phyloP scores from a whole-genome alignment of 2,329 filamentous ascomycete species.

The Aspergillus neoniger region DNA sequence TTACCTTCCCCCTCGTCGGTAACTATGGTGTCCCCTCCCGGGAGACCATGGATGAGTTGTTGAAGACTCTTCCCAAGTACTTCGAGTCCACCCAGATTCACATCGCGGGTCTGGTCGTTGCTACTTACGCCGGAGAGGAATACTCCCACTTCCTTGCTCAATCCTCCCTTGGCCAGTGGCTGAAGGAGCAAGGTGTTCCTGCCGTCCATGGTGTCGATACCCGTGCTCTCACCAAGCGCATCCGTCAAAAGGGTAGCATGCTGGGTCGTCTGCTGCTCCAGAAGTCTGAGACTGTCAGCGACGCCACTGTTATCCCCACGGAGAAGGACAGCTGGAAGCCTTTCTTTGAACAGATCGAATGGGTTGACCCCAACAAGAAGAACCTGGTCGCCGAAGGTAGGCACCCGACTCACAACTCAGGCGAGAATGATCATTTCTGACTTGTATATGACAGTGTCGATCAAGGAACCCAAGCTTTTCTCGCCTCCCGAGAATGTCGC shows the following conservation, averaged over 20 bases:
- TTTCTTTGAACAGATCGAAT: constrained; percentile 78
- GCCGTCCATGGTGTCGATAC: constrained; percentile 97
- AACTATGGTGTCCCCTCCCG: constrained; percentile 96
- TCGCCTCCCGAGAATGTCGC: constrained; percentile 69
- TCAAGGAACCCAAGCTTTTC: constrained; percentile 82
- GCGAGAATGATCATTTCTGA: not conserved
- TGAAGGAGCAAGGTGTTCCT: constrained; percentile 92
- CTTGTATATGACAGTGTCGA: constrained; percentile 70
- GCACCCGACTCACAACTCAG: constrained; percentile 28
- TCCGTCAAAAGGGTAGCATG: constrained; percentile 93
- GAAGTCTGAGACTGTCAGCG: constrained; percentile 52
- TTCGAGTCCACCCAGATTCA: constrained; percentile 94
- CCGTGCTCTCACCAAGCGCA: constrained; percentile 87
- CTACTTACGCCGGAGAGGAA: constrained; percentile 90
- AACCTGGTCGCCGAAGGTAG: constrained; percentile 95
- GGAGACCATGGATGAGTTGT: constrained; percentile 78
- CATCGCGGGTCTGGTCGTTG: constrained; percentile 85
- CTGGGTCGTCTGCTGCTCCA: constrained; percentile 84
- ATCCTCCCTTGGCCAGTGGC: constrained; percentile 89
- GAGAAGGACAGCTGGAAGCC: constrained; percentile 51
- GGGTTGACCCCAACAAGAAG: constrained; percentile 87
- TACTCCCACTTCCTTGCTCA: constrained; percentile 91
- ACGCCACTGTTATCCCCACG: constrained; percentile 42
- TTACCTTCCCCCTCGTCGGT: constrained; percentile 92
- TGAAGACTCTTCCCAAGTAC: constrained; percentile 83